phyloP scores from a whole-genome alignment of 208 protist genomes.

The Trypanosoma theileri region DNA sequence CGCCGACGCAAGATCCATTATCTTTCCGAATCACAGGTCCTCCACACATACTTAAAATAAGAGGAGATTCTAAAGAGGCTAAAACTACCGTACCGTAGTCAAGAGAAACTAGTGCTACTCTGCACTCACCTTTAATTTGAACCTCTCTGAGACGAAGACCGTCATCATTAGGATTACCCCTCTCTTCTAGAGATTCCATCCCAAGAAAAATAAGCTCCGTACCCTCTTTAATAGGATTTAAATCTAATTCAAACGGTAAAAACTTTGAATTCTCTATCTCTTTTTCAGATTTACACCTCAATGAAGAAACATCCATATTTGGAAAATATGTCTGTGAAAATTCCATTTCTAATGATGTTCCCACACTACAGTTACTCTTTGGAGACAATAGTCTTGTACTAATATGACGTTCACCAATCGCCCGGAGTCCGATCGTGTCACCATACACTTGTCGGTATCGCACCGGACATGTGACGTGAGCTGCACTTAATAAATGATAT shows the following conservation, averaged over 20 bases:
- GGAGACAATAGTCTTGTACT: constrained; percentile 65
- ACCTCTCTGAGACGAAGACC: constrained; percentile 42
- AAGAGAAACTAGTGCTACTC: constrained; percentile 70
- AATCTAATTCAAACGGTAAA: constrained; percentile 61
- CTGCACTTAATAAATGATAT: constrained; percentile 82
- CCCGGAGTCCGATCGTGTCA: constrained; percentile 62
- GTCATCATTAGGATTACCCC: constrained; percentile 82
- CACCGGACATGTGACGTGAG: constrained; percentile 81
- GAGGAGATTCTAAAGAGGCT: constrained; percentile 40
- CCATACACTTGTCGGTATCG: constrained; percentile 65
- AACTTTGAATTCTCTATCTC: constrained; percentile 33
- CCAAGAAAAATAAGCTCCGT: constrained; percentile 67
- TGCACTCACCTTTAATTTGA: constrained; percentile 55
- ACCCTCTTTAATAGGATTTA: constrained; percentile 61
- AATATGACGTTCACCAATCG: constrained; percentile 87
- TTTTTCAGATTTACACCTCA: constrained; percentile 53
- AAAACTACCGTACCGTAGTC: constrained; percentile 86
- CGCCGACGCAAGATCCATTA: constrained; percentile 82
- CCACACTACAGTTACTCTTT: constrained; percentile 30
- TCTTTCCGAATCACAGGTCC: constrained; percentile 81
- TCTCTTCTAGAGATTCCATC: constrained; percentile 59
- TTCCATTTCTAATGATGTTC: constrained; percentile 47
- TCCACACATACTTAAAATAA: constrained; percentile 80
- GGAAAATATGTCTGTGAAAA: constrained; percentile 68
- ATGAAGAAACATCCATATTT: constrained; percentile 70